Base-by-base conservation (phyloP, 2,329 filamentous ascomycete species). In the Epichloe bromicola region DNA sequence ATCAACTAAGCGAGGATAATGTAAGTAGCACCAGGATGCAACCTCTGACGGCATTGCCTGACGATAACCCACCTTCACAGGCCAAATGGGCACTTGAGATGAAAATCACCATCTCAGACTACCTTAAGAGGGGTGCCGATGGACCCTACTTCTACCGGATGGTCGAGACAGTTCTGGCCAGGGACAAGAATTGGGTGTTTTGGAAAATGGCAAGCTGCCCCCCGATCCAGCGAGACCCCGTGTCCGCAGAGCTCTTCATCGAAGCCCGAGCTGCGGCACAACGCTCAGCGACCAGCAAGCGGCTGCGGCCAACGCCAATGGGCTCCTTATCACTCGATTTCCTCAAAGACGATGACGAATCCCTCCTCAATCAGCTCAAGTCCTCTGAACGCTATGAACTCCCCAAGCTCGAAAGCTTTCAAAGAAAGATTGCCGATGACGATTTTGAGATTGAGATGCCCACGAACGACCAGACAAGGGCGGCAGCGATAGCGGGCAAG, bases 151-250 rank as follows among this genome's bases (percentile, higher is more conserved):
- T 97, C 67, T 86, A 89, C 68, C 85, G 93, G 39, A 95, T 97
- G 80, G 89, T 98, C 34, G 91, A 97, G 65, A 97, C 90, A 12
- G 91, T 98, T 34, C 79, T 98, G 33, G 88, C 88, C 23, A 79
- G 93, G 56, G 93, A 99, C 67, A 97, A 96, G 72, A 96, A 97
- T 64, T 98, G 94, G 94, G 89, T 94, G 43, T 85, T 89, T 55
- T 99, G 93, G 93, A 99, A 99, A 70, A 84, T 91, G 54, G 89
- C 96, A 65, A 88, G 84, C 58, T 98, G 93, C 64, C 88, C 88
- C 88, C 79, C 85, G 5, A 97, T 99, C 61, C 83, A 90, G 62
- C 79, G 80, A 53, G 79, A 85, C 20, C 73, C 87, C 11, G 76
- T 97, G 33, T 76, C 83, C 3, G 75, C 83, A 1, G 69, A 79